Conservation (phyloP, 2,329 filamentous ascomycete genomes). For the Cordyceps cicadae region DNA sequence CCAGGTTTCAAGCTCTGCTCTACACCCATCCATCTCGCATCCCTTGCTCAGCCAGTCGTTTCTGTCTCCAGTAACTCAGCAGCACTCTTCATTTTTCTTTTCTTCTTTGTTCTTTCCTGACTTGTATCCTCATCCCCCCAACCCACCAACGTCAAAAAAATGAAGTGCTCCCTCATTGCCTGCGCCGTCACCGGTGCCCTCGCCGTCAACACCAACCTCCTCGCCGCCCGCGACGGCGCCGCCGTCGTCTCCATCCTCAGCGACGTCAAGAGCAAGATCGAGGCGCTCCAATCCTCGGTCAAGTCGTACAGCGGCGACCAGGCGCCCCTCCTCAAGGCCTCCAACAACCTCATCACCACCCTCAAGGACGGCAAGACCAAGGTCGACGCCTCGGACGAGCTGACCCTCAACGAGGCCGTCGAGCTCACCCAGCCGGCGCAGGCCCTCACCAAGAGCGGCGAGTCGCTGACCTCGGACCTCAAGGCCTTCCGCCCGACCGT, state of each 20-base stretch:
- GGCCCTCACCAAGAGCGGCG: conserved; percentile 2
- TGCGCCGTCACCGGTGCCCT: conserved; percentile 3
- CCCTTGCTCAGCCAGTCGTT: neutral
- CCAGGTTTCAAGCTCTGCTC: neutral
- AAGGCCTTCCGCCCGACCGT: neutral
- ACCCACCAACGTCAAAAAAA: neutral
- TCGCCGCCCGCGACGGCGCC: neutral
- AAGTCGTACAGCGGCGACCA: conserved; percentile 7
- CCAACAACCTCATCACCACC: conserved; percentile 1
- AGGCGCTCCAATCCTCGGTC: conserved; percentile 1
- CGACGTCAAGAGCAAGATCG: conserved; percentile 2
- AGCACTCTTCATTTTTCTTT: neutral
- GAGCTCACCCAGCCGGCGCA: conserved; percentile 3
- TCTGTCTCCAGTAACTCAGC: neutral
- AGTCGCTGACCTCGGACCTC: neutral
- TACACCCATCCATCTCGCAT: neutral
- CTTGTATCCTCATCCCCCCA: neutral
- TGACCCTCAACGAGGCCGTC: conserved; percentile 6
- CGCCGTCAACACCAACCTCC: neutral
- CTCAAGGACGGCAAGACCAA: conserved; percentile 9
- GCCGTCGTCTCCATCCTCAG: neutral
- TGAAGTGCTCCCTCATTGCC: neutral
- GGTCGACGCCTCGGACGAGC: neutral
- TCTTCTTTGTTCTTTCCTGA: neutral
- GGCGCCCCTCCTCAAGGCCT: conserved; percentile 2